A percentile compares a stretch with the other conserved stretches of the same genome.
These are phyloP conservation scores for Pseudonitzschia multistriata DNA, from an alignment of 108 stramenopile genomes.

Conservation along the genomic window DNA sequence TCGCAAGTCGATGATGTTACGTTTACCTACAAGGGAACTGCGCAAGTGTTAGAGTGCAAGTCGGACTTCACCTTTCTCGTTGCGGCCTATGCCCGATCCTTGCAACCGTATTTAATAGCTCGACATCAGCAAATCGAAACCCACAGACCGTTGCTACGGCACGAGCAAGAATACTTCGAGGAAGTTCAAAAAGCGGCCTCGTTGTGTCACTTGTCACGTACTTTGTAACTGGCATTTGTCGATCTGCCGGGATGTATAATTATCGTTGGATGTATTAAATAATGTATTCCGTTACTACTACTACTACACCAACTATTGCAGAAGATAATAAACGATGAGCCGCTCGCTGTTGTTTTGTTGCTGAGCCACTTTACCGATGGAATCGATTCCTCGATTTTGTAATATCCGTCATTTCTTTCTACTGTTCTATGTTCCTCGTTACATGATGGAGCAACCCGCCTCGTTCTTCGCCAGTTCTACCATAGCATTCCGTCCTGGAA, in stretches of 20 bases:
- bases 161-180: neutral
- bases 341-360: no score
- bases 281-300: no score
- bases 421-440: neutral
- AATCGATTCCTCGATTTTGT: no score
- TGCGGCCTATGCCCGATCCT: slow-evolving; percentile 7
- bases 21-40: neutral
- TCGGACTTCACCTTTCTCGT: slow-evolving; percentile 9
- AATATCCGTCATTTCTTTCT: no score
- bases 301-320: no score
- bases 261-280: no score
- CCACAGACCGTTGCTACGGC: neutral
- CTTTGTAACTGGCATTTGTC: neutral
- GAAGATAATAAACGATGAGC: no score
- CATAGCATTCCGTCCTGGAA: slow-evolving; percentile 4
- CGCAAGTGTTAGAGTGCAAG: neutral
- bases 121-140: slow-evolving; percentile 1
- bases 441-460: slow-evolving; percentile 8
- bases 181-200: slow-evolving; percentile 1
- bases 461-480: neutral
- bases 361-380: no score
- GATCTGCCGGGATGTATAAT: no score
- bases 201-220: neutral
- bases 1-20: slow-evolving; percentile 3
- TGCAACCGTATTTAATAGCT: neutral